Base-by-base conservation (phyloP, 2,329 filamentous ascomycete genomes). In the Beauveria asiatica region DNA sequence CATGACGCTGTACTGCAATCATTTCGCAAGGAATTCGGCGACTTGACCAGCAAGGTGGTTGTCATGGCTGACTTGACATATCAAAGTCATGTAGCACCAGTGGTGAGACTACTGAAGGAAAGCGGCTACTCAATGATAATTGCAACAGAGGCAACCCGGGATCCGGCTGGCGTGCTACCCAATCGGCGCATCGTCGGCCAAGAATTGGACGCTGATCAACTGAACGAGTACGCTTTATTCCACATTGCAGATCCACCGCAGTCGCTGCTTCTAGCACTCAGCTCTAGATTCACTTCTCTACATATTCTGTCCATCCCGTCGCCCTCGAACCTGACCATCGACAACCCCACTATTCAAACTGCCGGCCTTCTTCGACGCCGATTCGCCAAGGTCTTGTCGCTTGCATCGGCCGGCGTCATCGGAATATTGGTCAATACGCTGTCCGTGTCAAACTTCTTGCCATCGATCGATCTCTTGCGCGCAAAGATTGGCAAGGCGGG, bases 361-460 rank as follows among this genome's bases (percentile, higher is more conserved):
- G 73, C 78, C 3, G 76, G 76, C 4, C 73, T 84, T 10, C 83
- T 99, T 17, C 87, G 90, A 27, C 88, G 94, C 2, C 89, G 94
- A 42, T 99, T 97, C 73, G 94, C 88, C 1, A 86, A 94, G 61
- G 81, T 97, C 11, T 88, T 93, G 1, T 85, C 85, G 0, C 84
- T 97, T 30, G 85, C 87, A 19, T 90, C 91, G 0, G 88, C 87
- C 0, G 86, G 91, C 21, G 85, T 97, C 55, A 91, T 97, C 66
- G 94, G 94, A 8, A 96, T 99, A 63, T 79, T 99, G 1, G 92
- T 99, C 73, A 97, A 97, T 74, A 99, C 94, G 0, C 84, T 99
- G 5, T 93, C 89, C 23, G 91, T 97, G 6, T 86, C 88, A 62
- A 95, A 97, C 71, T 97, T 97, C 76, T 81, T 97, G 64, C 78